A percentile compares a stretch with the other conserved stretches of the same genome.
Evolutionary conservation across 345 rosid species (phyloP).

Genomic region (Citrus cavaleriei): DNA sequence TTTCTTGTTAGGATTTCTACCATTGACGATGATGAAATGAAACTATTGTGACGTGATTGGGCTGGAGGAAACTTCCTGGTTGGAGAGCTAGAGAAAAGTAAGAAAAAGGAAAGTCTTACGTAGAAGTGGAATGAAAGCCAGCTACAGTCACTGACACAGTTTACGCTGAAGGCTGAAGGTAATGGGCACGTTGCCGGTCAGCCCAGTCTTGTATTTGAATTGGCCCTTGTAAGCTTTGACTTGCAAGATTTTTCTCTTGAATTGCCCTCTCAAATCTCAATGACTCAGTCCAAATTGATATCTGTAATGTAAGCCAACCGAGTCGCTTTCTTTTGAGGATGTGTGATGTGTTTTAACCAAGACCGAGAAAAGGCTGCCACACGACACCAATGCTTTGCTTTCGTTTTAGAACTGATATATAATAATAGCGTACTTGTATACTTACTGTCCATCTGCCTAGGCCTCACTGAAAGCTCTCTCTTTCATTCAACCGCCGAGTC

Average conservation of each 20-base stretch:
- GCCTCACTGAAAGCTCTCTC: background rate
- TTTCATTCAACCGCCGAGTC: background rate
- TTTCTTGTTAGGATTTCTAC: background rate
- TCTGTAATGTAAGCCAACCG: too few species aligned
- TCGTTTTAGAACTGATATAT: background rate
- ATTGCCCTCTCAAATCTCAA: too few species aligned
- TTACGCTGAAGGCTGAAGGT: too few species aligned
- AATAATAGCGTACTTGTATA: background rate
- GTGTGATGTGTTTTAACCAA: background rate
- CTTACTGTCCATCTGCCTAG: background rate
- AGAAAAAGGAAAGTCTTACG: background rate
- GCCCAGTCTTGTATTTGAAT: too few species aligned
- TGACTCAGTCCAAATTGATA: too few species aligned
- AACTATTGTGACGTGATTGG: background rate
- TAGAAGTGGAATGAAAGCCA: too few species aligned
- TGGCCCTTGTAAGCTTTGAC: too few species aligned
- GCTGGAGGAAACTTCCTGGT: background rate
- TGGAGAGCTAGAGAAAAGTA: background rate
- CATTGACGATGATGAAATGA: background rate
- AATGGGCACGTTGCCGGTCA: too few species aligned
- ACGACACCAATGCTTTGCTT: background rate
- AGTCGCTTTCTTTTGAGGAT: background rate
- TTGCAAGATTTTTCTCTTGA: too few species aligned
- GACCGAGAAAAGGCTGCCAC: too few species aligned
- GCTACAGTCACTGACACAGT: too few species aligned